Conservation (phyloP, 306 rosid genomes). For the Albizia julibrissin region DNA sequence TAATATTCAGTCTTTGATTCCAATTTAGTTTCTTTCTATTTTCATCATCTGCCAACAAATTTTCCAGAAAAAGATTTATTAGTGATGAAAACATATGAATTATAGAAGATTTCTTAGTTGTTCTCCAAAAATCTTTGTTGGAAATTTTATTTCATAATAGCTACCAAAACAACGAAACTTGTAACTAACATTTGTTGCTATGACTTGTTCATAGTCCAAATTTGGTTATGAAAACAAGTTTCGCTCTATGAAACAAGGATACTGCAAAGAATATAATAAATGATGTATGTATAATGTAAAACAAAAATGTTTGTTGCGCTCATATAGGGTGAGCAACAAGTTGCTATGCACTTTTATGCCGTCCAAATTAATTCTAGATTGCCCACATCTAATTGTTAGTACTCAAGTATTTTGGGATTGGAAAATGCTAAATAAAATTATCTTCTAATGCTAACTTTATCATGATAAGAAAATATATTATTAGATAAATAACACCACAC, state of each 20-base stretch:
- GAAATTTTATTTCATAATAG: neutral
- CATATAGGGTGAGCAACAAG: neutral
- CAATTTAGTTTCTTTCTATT: neutral
- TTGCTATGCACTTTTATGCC: neutral
- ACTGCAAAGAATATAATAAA: no score
- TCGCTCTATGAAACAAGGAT: neutral
- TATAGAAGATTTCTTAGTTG: neutral
- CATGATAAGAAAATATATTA: no score
- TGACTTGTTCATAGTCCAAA: neutral
- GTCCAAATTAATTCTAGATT: no score
- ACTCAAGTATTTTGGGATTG: no score
- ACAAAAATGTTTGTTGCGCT: neutral
- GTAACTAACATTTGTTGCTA: neutral
- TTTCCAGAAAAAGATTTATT: neutral
- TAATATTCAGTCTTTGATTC: neutral
- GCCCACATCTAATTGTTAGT: neutral
- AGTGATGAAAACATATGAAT: no score
- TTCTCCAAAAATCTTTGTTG: neutral
- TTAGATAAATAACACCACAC: no score
- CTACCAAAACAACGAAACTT: neutral
- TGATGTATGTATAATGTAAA: neutral
- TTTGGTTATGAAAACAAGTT: neutral
- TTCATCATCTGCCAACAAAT: neutral
- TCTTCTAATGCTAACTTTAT: no score
- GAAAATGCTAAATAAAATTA: no score